Evolutionary conservation across 2,329 filamentous ascomycete genomes (phyloP), one percentile per base, ranked within the genome.

Genomic region (Chaetothyriales sp.): DNA sequence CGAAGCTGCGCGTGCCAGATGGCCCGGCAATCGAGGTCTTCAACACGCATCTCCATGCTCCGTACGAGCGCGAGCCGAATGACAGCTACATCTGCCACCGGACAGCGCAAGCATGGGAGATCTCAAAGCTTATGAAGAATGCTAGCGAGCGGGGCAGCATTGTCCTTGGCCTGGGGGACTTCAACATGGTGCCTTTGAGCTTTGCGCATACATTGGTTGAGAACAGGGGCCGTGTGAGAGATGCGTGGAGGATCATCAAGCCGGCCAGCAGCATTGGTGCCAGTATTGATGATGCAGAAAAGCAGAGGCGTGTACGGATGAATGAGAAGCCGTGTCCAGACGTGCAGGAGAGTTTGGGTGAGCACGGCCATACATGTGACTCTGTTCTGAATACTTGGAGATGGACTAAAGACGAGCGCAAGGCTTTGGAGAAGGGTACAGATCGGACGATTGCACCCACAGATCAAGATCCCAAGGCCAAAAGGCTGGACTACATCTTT

Each of bases 401-500:
- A 44, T 96, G 90, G 90, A 74, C 79, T 52, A 79, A 85, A 60
- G 71, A 70, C 15, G 74, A 85, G 60, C 83, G 80, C 65, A 84
- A 83, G 61, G 74, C 74, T 5, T 70, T 93, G 2, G 76, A 76
- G 15, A 77, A 78, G 45, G 82, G 82, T 0, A 74, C 77, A 50
- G 74, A 81, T n/a, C 73, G 80, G 43, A 66, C 72, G 4, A 73
- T 94, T 5, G 72, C 83, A n/a, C 75, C 77, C 0, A 75, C 82
- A 46, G 77, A 78, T 0, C 67, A 73, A 2, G 89, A 95, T 63
- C 79, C 79, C 0, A 74, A 73, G 20, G 90, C 84, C n/a, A 90
- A 95, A 65, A 75, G 92, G 19, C 76, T 96, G 46, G 92, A 98
- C 68, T 98, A 98, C 67, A 84, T 98, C 62, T 96, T 98, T 67